Evolutionary conservation across 2,329 filamentous ascomycete genomes (phyloP), one percentile per base, ranked within the genome.

Genomic region (Chaetomium strumarium): DNA sequence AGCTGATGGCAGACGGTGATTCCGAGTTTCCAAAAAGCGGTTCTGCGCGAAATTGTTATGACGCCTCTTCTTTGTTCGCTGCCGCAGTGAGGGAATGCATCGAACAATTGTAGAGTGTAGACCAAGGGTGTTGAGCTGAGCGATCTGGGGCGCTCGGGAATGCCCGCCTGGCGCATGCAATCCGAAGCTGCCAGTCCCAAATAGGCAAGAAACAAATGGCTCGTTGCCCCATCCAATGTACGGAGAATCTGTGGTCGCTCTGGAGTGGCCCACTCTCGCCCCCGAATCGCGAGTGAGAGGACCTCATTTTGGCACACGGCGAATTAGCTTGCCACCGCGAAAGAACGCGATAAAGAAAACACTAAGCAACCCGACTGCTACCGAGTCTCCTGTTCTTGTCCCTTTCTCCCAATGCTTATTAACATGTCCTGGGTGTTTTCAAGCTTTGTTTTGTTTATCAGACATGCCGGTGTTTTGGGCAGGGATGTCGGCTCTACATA

Each of bases 191-290:
- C 42, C 24, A 16, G 20, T 29, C 13, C 34, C 46, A 43, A 46
- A 55, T 54, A 45, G 51, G 47, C 38, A 44, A 46, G 46, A 55
- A 56, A 52, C 36, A 58, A 58, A 58, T 58, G 51, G 51, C 56
- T 58, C 56, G 54, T 54, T 51, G 47, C 55, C 44, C 55, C 56
- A 58, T 56, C 47, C 48, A n/a, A n/a, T n/a, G n/a, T n/a, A n/a
- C n/a, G n/a, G n/a, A n/a, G n/a, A n/a, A n/a, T n/a, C n/a, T n/a
- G n/a, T n/a, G n/a, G n/a, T n/a, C n/a, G n/a, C 34, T 37, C 54
- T 38, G 46, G 4, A 24, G 24, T 24, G 45, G 51, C 52, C 53
- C 56, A 54, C 51, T 14, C 29, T 42, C 52, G 49, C 45, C 47
- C 50, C 47, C 40, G 38, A 52, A 49, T 41, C 53, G 41, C 12